These are phyloP conservation scores for Cairneyella variabilis DNA, from an alignment of 495 filamentous ascomycete genomes.

Conservation along the genomic window DNA sequence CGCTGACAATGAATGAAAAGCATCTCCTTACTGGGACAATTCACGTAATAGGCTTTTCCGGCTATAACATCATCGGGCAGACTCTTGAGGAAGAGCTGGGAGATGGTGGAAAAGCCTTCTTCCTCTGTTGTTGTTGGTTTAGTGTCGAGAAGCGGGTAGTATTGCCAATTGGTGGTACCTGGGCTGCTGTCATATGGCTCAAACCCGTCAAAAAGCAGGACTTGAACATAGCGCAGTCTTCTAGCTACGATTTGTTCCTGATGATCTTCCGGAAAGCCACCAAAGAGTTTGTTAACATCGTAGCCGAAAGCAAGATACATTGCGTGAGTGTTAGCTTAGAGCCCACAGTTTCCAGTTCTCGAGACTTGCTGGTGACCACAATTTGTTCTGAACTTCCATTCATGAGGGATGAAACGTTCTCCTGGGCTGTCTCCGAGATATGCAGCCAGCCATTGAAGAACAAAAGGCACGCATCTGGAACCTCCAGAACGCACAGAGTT, in stretches of 20 bases:
- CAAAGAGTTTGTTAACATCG: not conserved
- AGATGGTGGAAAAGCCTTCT: not conserved
- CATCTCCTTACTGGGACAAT: not conserved
- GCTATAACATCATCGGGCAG: constrained; percentile 1
- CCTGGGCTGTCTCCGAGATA: not conserved
- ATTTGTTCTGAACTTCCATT: constrained; percentile 2
- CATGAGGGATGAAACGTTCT: not conserved
- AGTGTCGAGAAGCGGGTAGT: constrained; percentile 8
- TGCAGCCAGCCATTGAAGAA: constrained; percentile 6
- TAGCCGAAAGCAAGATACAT: constrained; percentile 10
- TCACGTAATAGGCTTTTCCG: not conserved
- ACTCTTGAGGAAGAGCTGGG: too few relatives aligned
- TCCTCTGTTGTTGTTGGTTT: not conserved
- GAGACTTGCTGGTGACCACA: not conserved
- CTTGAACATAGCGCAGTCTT: constrained; percentile 10
- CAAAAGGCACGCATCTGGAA: constrained; percentile 2
- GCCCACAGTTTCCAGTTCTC: not conserved
- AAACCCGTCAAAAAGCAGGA: constrained; percentile 4
- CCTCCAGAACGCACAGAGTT: not conserved
- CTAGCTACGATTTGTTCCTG: not conserved
- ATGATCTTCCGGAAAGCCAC: constrained; percentile 1
- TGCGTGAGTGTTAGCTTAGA: constrained; percentile 1
- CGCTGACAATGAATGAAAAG: not conserved
- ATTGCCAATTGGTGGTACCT: constrained; percentile 2
- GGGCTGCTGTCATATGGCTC: not conserved